Evolutionary conservation across 495 filamentous ascomycete genomes (phyloP).

Genomic region (Aspergillus campestris): DNA sequence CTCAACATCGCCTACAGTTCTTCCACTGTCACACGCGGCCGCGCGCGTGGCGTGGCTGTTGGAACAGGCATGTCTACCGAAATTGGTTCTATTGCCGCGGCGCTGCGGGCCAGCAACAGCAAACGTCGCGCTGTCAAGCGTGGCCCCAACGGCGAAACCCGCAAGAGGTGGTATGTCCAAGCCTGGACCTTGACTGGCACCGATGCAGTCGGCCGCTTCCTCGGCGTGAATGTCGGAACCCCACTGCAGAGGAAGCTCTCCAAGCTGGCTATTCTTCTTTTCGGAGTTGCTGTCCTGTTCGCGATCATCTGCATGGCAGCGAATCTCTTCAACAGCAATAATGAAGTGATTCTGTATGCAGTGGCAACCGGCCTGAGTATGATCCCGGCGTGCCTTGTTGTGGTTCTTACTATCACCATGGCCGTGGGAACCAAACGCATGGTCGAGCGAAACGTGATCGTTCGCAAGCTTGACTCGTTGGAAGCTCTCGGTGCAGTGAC

Average conservation of each 20-base stretch:
- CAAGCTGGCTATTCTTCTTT: conserved; percentile 63
- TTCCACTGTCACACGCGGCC: conserved; percentile 65
- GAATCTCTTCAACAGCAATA: conserved; percentile 49
- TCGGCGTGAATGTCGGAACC: conserved; percentile 63
- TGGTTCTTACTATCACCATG: conserved; percentile 69
- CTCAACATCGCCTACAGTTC: conserved; percentile 65
- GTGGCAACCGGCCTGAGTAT: conserved; percentile 62
- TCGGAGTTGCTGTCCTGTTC: conserved; percentile 59
- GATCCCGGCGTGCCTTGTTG: conserved; percentile 69
- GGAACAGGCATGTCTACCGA: conserved; percentile 65
- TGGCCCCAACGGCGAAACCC: conserved; percentile 45
- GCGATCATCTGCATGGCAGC: conserved; percentile 59
- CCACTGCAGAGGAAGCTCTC: conserved; percentile 60
- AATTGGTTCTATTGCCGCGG: conserved; percentile 60
- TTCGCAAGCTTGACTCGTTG: conserved; percentile 55
- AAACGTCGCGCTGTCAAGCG: conserved; percentile 47
- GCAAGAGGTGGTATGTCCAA: conserved; percentile 58
- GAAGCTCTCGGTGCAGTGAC: conserved; percentile 64
- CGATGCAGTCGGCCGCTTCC: conserved; percentile 60
- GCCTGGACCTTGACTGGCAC: conserved; percentile 57
- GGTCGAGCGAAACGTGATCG: conserved; percentile 60
- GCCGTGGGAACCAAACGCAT: conserved; percentile 65
- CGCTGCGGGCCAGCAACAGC: conserved; percentile 43
- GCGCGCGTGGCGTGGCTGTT: conserved; percentile 58
- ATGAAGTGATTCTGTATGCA: conserved; percentile 62